phyloP scores from a whole-genome alignment of 129 eudicot genomes.

The Apium graveolens region DNA sequence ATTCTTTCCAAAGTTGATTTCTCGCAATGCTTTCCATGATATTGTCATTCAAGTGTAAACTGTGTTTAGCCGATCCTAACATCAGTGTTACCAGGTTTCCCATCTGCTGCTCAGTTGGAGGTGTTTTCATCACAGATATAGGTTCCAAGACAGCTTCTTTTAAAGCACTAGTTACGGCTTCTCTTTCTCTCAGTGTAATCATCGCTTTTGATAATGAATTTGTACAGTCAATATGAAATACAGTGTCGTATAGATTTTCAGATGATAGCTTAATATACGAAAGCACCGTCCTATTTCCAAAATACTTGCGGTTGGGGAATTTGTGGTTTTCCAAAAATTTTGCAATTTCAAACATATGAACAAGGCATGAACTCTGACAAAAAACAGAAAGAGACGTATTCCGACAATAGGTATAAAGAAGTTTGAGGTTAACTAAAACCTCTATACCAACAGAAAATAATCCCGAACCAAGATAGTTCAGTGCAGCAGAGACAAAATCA shows the following conservation, averaged over 20 bases:
- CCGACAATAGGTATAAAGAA: constrained; percentile 15
- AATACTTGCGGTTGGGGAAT: background rate
- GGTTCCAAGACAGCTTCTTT: constrained; percentile 30
- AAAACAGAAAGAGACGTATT: constrained; percentile 16
- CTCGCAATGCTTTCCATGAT: constrained; percentile 12
- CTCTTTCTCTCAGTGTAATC: constrained; percentile 30
- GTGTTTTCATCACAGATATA: background rate
- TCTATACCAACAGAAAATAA: constrained; percentile 35
- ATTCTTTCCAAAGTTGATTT: constrained; percentile 21
- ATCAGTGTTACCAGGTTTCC: constrained; percentile 33
- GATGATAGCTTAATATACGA: constrained; percentile 1
- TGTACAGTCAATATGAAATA: constrained; percentile 41
- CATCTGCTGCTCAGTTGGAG: constrained; percentile 28
- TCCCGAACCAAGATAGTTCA: constrained; percentile 30
- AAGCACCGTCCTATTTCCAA: background rate
- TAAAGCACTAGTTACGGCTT: constrained; percentile 24
- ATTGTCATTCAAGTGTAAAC: constrained; percentile 11
- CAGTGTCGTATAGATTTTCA: constrained; percentile 14
- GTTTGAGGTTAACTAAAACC: constrained; percentile 35
- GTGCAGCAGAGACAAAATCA: constrained; percentile 22
- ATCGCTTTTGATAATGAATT: constrained; percentile 27
- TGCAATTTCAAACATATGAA: constrained; percentile 25
- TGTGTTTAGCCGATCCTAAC: constrained; percentile 29
- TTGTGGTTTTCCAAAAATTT: constrained; percentile 24
- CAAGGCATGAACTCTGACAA: constrained; percentile 23